These are phyloP conservation scores for Hypoxylon perforatum DNA, from an alignment of 495 filamentous ascomycete genomes.

Conservation along the genomic window DNA sequence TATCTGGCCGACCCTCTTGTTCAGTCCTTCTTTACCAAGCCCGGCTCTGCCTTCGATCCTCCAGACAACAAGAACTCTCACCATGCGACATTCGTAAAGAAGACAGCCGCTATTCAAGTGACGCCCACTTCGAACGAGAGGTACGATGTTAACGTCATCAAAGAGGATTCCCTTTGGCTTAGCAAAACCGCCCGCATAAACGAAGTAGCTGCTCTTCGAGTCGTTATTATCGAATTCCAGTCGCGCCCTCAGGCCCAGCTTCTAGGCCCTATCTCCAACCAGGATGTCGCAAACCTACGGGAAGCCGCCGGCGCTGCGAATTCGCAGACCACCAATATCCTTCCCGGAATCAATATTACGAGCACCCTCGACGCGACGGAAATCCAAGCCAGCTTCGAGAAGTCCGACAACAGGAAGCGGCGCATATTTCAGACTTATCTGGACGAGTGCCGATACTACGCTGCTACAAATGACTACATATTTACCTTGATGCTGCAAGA, in stretches of 20 bases:
- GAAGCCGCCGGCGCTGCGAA: constrained; percentile 71
- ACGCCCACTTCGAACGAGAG: constrained; percentile 72
- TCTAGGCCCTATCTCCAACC: constrained; percentile 70
- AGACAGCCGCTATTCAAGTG: constrained; percentile 90
- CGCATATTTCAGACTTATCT: constrained; percentile 76
- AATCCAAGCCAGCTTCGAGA: constrained; percentile 67
- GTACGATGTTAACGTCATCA: constrained; percentile 83
- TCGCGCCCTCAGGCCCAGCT: constrained; percentile 73
- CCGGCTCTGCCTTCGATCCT: constrained; percentile 70
- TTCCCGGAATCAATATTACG: constrained; percentile 55
- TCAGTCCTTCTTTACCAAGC: constrained; percentile 71
- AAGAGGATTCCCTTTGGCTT: constrained; percentile 86
- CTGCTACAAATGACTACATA: constrained; percentile 59
- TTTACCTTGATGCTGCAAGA: constrained; percentile 57
- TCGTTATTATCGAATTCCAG: constrained; percentile 87
- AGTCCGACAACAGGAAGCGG: constrained; percentile 64
- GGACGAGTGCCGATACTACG: constrained; percentile 70
- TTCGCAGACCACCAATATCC: constrained; percentile 59
- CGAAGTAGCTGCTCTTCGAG: constrained; percentile 83
- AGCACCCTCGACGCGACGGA: constrained; percentile 57
- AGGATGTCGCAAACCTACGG: constrained; percentile 74
- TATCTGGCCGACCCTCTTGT: constrained; percentile 77
- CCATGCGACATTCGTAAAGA: constrained; percentile 77
- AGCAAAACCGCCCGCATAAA: constrained; percentile 79
- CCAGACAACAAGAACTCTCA: constrained; percentile 53